A percentile compares a stretch with the other conserved stretches of the same genome.
phyloP scores from a whole-genome alignment of 306 rosid genomes.

The Trichosanthes truncata region DNA sequence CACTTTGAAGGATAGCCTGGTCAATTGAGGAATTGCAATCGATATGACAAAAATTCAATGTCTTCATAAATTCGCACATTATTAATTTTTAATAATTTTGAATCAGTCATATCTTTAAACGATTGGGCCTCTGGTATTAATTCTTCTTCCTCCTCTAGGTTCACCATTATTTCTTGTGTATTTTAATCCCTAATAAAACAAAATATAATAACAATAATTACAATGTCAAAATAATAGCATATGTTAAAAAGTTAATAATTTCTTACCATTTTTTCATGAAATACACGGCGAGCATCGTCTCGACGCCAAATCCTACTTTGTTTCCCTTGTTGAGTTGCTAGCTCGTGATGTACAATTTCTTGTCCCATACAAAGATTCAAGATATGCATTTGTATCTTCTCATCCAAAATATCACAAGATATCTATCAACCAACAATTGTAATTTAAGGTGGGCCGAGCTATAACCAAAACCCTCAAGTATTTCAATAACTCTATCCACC shows the following conservation, averaged over 20 bases:
- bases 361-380: neutral
- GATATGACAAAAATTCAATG: neutral
- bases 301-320: constrained; percentile 6
- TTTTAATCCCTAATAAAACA: neutral
- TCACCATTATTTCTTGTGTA: neutral
- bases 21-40: neutral
- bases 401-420: neutral
- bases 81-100: neutral
- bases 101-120: neutral
- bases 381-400: constrained; percentile 6
- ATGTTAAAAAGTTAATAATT: neutral
- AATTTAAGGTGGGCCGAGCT: neutral
- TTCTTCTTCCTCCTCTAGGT: neutral
- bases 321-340: neutral
- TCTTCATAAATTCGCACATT: neutral
- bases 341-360: neutral
- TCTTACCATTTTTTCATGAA: neutral
- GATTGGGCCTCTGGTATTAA: neutral
- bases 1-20: too few species aligned
- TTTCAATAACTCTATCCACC: too few species aligned
- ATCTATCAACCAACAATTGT: neutral
- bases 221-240: neutral
- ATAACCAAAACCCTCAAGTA: neutral
- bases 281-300: neutral
- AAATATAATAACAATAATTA: neutral